Evolutionary conservation across 768 basidiomycete genomes (phyloP), one percentile per base, ranked within the genome.

Genomic region (Leccinum aurantiacum): DNA sequence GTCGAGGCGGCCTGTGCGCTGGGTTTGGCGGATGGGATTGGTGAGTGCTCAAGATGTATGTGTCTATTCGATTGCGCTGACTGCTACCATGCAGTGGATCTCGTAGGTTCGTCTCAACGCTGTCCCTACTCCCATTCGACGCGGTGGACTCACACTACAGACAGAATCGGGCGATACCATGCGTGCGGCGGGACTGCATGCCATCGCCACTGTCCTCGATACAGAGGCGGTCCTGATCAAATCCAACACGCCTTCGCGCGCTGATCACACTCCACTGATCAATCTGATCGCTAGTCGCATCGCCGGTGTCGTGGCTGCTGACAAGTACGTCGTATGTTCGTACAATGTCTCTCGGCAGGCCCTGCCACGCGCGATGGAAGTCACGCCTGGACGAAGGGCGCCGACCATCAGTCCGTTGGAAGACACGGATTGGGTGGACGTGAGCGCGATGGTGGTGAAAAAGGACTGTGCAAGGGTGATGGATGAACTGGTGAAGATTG

Each of bases 121-220:
- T 27, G 50, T 9, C 24, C 15, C 7, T 1, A 24, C 0, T 3
- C 25, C 29, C 14, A 15, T 60, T 25, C 19, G 17, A 59, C 31
- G 3, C 10, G 3, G 35, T 19, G 10, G 15, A 27, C 38, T 14
- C 13, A 44, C 41, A 27, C n/a, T 4, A 9, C 27, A 52, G 52
- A 44, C 71, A 95, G 96, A 98, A 77, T 99, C 96, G 17, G 97
- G 97, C 47, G 97, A 99, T 69, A 99, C 97, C 8, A 99, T 99
- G 97, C 92, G 96, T 35, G 97, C 96, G 25, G 95, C 95, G 0
- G 97, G 96, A 38, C 80, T 98, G 57, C 91, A 91, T 72, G 87
- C 96, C 44, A 98, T 99, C 68, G 90, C 88, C 14, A 98, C 94
- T 10, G 72, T 99, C 11, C 83, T 99, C 57, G 74, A 87, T 44